These are phyloP conservation scores for Sonneratia alba DNA, from an alignment of 345 rosid genomes.

Conservation along the genomic window DNA sequence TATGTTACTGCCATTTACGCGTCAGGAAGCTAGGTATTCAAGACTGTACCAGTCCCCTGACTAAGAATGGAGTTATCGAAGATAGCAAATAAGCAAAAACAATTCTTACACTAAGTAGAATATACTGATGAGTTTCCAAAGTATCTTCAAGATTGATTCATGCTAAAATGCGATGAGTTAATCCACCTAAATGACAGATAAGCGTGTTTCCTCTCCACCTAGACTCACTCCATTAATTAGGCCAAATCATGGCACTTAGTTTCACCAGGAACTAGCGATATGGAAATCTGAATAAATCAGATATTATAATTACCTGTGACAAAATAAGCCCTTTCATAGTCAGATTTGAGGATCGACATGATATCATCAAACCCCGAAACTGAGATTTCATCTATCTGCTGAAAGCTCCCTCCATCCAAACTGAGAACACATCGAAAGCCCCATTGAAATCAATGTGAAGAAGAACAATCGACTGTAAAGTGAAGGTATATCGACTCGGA, in stretches of 20 bases:
- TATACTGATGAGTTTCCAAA: not conserved
- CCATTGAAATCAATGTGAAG: not conserved
- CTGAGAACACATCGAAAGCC: not conserved
- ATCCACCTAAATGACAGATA: not conserved
- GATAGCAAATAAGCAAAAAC: not conserved
- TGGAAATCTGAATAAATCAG: not conserved
- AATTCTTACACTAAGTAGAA: not conserved
- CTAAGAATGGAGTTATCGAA: not conserved
- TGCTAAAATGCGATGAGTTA: not conserved
- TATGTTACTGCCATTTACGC: too few species aligned
- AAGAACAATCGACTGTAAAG: not conserved
- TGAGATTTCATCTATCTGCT: conserved; percentile 20
- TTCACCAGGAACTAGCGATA: not conserved
- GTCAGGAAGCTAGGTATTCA: too few species aligned
- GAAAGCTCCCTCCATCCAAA: conserved; percentile 9
- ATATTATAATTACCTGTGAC: conserved; percentile 45
- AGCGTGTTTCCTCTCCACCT: not conserved
- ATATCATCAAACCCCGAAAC: conserved; percentile 47
- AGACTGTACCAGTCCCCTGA: not conserved
- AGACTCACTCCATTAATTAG: not conserved
- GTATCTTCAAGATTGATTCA: not conserved
- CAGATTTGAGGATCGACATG: conserved; percentile 40
- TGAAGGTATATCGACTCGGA: not conserved
- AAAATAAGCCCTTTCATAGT: conserved; percentile 75
- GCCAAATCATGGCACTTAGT: too few species aligned